phyloP scores from a whole-genome alignment of 2,329 filamentous ascomycete genomes.

The Colletotrichum brevisporum region DNA sequence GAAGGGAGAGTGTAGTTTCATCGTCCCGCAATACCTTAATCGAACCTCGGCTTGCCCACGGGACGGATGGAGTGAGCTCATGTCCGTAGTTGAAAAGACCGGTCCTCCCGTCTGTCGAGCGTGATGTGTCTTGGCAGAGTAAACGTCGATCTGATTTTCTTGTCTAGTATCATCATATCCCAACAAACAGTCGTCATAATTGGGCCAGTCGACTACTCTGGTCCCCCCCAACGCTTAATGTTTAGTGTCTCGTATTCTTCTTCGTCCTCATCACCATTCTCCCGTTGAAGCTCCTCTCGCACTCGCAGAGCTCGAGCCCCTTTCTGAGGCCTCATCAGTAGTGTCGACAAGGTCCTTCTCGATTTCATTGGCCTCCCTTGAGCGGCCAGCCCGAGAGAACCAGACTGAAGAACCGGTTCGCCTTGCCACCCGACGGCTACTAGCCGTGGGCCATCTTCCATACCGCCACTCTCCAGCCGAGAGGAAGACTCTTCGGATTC shows the following conservation, averaged over 20 bases:
- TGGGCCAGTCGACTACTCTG: not conserved
- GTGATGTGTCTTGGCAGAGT: constrained; percentile 21
- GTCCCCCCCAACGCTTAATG: constrained; percentile 11
- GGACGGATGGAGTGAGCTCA: not conserved
- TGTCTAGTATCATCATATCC: not conserved
- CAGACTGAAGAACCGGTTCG: constrained; percentile 33
- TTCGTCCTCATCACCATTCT: not conserved
- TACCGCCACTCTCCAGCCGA: constrained; percentile 33
- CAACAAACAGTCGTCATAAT: constrained; percentile 3
- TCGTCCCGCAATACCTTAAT: constrained; percentile 24
- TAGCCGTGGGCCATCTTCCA: constrained; percentile 31
- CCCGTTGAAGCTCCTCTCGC: not conserved
- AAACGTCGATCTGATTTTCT: constrained; percentile 10
- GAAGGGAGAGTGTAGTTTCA: constrained; percentile 20
- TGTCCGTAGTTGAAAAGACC: constrained; percentile 29
- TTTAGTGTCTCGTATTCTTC: constrained; percentile 13
- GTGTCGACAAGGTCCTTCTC: not conserved
- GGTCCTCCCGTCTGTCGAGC: constrained; percentile 18
- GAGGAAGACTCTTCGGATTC: constrained; percentile 11
- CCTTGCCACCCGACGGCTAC: constrained; percentile 36
- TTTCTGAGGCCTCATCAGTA: constrained; percentile 14
- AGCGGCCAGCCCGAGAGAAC: constrained; percentile 6
- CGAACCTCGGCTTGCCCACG: not conserved
- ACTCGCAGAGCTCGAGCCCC: constrained; percentile 26
- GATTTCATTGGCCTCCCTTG: constrained; percentile 1